These are phyloP conservation scores for Huntiella moniliformis DNA, from an alignment of 2,329 filamentous ascomycete species.

Conservation along the genomic window DNA sequence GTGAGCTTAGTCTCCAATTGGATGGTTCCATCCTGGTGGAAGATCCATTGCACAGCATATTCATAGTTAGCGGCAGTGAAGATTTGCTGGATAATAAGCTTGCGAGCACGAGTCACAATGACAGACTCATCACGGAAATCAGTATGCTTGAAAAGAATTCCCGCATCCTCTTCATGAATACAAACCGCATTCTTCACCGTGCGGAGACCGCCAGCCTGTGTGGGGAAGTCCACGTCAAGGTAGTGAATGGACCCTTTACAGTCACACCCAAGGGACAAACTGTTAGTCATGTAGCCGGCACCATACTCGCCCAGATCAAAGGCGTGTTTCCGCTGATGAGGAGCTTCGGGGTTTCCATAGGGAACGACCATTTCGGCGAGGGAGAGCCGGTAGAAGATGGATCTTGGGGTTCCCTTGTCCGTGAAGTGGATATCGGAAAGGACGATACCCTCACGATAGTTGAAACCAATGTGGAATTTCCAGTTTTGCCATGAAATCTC, in stretches of 20 bases:
- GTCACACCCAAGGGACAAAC: conserved; percentile 56
- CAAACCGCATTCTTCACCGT: conserved; percentile 89
- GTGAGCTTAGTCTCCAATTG: conserved; percentile 85
- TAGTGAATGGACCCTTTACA: conserved; percentile 88
- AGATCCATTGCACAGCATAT: conserved; percentile 65
- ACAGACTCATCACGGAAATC: conserved; percentile 83
- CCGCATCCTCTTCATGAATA: conserved; percentile 83
- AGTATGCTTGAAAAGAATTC: conserved; percentile 84
- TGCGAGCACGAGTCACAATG: conserved; percentile 70
- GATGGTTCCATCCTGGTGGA: conserved; percentile 81
- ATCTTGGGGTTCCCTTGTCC: conserved; percentile 58
- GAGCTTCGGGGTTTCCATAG: conserved; percentile 64
- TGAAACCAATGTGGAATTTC: conserved; percentile 85
- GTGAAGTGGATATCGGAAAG: conserved; percentile 81
- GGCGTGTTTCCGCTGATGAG: conserved; percentile 65
- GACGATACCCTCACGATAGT: conserved; percentile 81
- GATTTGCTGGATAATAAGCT: conserved; percentile 74
- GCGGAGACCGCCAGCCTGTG: conserved; percentile 52
- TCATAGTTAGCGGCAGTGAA: conserved; percentile 96
- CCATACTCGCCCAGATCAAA: conserved; percentile 70
- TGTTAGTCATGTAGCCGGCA: conserved; percentile 70
- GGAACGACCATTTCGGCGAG: conserved; percentile 89
- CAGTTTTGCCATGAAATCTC: conserved; percentile 81
- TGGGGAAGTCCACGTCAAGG: conserved; percentile 72
- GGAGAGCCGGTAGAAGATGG: conserved; percentile 76